phyloP scores from a whole-genome alignment of 148 eudicot genomes.

The Vaccinium vitisidaea region DNA sequence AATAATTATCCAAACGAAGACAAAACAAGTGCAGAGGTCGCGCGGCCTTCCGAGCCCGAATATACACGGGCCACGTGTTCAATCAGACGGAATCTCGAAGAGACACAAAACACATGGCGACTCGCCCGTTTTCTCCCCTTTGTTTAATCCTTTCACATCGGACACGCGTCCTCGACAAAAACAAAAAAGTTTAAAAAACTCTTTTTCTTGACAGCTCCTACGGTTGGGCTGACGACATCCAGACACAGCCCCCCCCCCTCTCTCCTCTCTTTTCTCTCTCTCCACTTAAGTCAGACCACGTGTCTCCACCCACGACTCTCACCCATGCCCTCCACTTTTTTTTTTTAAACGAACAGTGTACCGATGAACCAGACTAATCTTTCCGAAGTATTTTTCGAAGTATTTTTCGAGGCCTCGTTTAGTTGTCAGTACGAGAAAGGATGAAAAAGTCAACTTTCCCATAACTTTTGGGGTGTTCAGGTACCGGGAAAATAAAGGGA shows the following conservation, averaged over 20 bases:
- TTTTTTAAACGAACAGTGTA: no score
- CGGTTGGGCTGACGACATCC: conserved; percentile 1
- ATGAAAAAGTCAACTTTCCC: no score
- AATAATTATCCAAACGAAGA: not conserved
- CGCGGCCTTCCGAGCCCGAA: not conserved
- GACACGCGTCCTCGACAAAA: not conserved
- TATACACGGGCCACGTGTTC: not conserved
- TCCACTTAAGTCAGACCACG: not conserved
- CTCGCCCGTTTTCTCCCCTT: not conserved
- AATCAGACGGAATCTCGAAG: not conserved
- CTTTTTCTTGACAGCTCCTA: not conserved
- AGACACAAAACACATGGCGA: not conserved
- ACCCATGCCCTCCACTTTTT: not conserved
- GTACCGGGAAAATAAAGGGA: no score
- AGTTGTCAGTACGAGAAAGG: no score
- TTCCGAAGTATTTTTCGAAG: no score
- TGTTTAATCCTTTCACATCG: not conserved
- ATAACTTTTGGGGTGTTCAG: no score
- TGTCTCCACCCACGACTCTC: not conserved
- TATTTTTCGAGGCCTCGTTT: no score
- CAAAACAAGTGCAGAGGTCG: not conserved
- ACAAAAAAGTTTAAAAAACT: not conserved
- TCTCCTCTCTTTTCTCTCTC: no score
- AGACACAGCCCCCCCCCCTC: not conserved
- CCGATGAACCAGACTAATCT: no score